These are phyloP conservation scores for Calonectria fujianensis DNA, from an alignment of 2,329 filamentous ascomycete species.

Conservation along the genomic window DNA sequence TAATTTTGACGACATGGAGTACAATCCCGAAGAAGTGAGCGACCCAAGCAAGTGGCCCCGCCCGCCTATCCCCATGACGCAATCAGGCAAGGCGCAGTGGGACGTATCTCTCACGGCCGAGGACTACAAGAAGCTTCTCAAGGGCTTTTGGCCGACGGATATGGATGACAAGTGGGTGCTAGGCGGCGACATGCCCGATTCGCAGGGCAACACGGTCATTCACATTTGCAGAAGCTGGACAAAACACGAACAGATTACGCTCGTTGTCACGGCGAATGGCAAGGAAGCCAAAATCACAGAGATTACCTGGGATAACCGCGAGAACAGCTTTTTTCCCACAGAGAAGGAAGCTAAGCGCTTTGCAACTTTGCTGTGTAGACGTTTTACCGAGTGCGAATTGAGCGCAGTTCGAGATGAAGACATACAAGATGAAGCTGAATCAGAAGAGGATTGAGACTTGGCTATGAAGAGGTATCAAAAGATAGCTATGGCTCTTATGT, in stretches of 20 bases:
- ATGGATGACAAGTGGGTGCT: not conserved
- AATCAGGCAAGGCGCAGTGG: not conserved
- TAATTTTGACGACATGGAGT: not conserved
- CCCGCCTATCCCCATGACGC: not conserved
- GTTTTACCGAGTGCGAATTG: not conserved
- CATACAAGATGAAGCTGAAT: not conserved
- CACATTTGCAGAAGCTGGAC: conserved; percentile 5
- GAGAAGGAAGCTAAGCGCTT: not conserved
- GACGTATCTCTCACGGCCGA: not conserved
- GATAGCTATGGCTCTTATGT: no score
- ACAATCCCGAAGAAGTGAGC: not conserved
- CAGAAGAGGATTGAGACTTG: not conserved
- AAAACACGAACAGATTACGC: not conserved
- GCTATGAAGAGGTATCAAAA: not conserved
- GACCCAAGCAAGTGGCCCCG: not conserved
- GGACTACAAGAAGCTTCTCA: not conserved
- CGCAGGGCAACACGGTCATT: not conserved
- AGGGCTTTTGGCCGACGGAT: not conserved
- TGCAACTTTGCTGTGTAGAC: not conserved
- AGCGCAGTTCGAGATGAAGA: not conserved
- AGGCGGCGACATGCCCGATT: not conserved
- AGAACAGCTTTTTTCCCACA: not conserved
- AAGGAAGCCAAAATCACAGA: not conserved
- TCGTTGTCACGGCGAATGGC: not conserved
- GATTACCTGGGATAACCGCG: not conserved